Percentiles rank a stretch among this genome's conserved stretches.
Conservation (phyloP, 179 eudicot species). For the Beta macrorhiza region DNA sequence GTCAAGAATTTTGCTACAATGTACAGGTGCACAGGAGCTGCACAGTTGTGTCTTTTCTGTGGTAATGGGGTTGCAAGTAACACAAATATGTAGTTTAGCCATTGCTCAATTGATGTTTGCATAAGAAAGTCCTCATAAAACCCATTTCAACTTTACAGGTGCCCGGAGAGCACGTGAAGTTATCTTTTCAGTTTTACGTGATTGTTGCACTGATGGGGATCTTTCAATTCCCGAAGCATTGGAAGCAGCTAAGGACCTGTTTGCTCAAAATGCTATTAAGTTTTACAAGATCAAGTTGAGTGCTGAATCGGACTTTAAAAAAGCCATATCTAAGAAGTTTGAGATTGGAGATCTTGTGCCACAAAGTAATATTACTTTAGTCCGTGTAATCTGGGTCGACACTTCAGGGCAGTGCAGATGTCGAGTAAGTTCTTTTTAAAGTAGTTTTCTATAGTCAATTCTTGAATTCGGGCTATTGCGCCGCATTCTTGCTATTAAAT, state of each 20-base stretch:
- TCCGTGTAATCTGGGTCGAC: conserved; percentile 91
- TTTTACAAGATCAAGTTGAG: conserved; percentile 56
- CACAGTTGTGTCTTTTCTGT: not conserved
- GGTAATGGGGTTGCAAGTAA: not conserved
- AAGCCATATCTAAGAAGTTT: conserved; percentile 22
- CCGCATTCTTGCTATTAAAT: not conserved
- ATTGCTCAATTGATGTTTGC: not conserved
- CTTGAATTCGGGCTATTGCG: not conserved
- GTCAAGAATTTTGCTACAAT: not conserved
- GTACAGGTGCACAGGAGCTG: not conserved
- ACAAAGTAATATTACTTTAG: conserved; percentile 45
- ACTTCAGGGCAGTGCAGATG: conserved; percentile 93
- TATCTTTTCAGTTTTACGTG: conserved; percentile 75
- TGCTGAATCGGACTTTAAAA: conserved; percentile 27
- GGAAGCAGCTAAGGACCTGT: conserved; percentile 81
- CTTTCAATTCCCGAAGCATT: conserved; percentile 79
- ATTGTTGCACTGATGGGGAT: conserved; percentile 81
- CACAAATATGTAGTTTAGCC: not conserved
- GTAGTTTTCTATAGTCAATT: not conserved
- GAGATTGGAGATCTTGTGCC: conserved; percentile 28
- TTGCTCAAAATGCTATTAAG: conserved; percentile 65
- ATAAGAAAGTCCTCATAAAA: not conserved
- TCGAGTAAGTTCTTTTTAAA: conserved; percentile 54
- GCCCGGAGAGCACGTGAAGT: conserved; percentile 89
- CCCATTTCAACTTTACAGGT: conserved; percentile 40